Evolutionary conservation across 225 moss, liverwort and hornwort species (phyloP).

Genomic region (Marchantia polymorpha): DNA sequence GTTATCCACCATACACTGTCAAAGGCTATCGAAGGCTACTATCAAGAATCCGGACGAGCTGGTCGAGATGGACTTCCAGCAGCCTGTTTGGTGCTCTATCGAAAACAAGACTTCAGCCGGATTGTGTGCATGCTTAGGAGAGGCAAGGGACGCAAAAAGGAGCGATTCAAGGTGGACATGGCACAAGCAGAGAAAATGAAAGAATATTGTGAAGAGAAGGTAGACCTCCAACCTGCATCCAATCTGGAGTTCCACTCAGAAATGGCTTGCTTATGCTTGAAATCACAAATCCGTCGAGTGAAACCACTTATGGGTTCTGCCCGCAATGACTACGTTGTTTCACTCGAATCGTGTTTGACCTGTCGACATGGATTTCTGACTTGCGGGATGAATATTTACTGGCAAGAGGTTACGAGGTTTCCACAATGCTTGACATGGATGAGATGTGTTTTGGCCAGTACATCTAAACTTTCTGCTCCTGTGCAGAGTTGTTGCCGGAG

Average conservation of each 20-base stretch:
- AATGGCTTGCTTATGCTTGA: no score
- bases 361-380: not conserved
- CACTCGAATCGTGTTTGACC: no score
- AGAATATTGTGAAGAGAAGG: slow-evolving; percentile 53
- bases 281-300: no score
- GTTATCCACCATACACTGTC: slow-evolving; percentile 52
- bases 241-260: not conserved
- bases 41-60: slow-evolving; percentile 54
- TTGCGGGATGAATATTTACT: not conserved
- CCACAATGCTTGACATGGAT: not conserved
- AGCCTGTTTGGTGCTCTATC: slow-evolving; percentile 36
- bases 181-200: slow-evolving; percentile 52
- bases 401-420: not conserved
- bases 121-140: slow-evolving; percentile 53
- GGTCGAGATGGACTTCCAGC: slow-evolving; percentile 47
- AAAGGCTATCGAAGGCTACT: slow-evolving; percentile 49
- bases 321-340: no score
- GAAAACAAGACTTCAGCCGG: slow-evolving; percentile 51
- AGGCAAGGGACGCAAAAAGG: slow-evolving; percentile 27
- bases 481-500: slow-evolving; percentile 39
- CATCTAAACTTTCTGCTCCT: not conserved
- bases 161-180: slow-evolving; percentile 43
- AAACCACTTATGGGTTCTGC: no score
- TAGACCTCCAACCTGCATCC: not conserved
- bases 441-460: not conserved